These are phyloP conservation scores for Ceratobasidium sp. DNA, from an alignment of 1,284 basidiomycete genomes.

Conservation along the genomic window DNA sequence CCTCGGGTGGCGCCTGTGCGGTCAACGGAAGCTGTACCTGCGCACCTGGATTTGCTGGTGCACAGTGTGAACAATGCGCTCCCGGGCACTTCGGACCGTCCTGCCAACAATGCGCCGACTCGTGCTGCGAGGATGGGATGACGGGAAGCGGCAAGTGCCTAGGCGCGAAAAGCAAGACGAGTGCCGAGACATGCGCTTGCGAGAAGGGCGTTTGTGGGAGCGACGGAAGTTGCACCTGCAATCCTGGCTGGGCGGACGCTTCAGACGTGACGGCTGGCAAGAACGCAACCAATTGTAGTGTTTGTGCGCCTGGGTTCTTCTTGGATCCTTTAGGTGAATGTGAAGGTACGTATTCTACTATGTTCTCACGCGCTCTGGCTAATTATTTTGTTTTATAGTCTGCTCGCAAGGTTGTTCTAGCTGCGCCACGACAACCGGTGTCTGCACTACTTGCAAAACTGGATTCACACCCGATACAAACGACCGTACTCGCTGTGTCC, in stretches of 20 bases:
- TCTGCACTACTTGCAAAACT: slow-evolving; percentile 73
- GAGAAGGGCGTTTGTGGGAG: slow-evolving; percentile 75
- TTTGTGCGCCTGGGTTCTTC: slow-evolving; percentile 79
- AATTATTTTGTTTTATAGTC: slow-evolving; percentile 54
- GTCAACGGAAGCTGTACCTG: slow-evolving; percentile 72
- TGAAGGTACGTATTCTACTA: slow-evolving; percentile 60
- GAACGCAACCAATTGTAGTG: slow-evolving; percentile 69
- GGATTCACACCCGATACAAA: slow-evolving; percentile 73
- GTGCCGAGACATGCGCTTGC: slow-evolving; percentile 76
- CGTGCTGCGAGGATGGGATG: slow-evolving; percentile 78
- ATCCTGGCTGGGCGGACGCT: slow-evolving; percentile 75
- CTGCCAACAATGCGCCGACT: slow-evolving; percentile 62
- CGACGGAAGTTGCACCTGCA: slow-evolving; percentile 76
- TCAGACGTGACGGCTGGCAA: slow-evolving; percentile 61
- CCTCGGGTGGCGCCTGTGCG: slow-evolving; percentile 74
- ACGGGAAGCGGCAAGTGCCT: slow-evolving; percentile 77
- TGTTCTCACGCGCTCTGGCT: not conserved
- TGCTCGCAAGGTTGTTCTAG: slow-evolving; percentile 75
- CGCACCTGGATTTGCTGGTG: slow-evolving; percentile 74
- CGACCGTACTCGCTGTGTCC: slow-evolving; percentile 73
- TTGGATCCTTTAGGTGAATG: slow-evolving; percentile 74
- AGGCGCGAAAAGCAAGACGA: slow-evolving; percentile 60
- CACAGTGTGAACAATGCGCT: slow-evolving; percentile 79
- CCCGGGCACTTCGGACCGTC: slow-evolving; percentile 74
- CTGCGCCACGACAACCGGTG: slow-evolving; percentile 72